Conservation (phyloP, 2,329 filamentous ascomycete genomes). For the Pleomassaria siparia region DNA sequence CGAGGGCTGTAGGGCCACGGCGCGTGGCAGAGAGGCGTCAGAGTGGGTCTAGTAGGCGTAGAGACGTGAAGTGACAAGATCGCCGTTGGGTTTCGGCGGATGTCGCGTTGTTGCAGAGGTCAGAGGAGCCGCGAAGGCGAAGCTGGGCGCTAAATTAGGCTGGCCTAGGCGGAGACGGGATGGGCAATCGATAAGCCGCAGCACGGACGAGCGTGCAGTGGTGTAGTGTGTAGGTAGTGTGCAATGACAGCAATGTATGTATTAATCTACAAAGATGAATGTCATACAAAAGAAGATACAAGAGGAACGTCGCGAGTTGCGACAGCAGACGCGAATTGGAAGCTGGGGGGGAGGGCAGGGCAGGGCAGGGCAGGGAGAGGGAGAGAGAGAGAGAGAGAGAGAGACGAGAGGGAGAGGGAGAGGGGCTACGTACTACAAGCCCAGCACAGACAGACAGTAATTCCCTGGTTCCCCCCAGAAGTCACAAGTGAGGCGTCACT, state of each 20-base stretch:
- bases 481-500: neutral
- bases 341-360: too few relatives aligned
- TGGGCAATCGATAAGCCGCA: constrained; percentile 24
- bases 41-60: neutral
- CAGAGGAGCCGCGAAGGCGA: constrained; percentile 15
- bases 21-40: neutral
- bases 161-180: constrained; percentile 14
- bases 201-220: constrained; percentile 5
- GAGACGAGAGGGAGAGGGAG: neutral
- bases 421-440: too few relatives aligned
- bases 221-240: neutral
- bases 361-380: neutral
- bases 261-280: too few relatives aligned
- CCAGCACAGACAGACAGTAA: too few relatives aligned
- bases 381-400: neutral
- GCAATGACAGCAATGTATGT: neutral
- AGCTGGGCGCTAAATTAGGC: neutral
- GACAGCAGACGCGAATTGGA: neutral
- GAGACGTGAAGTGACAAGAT: constrained; percentile 10
- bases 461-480: too few relatives aligned
- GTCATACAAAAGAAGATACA: too few relatives aligned
- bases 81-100: constrained; percentile 9
- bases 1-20: neutral
- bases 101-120: constrained; percentile 14
- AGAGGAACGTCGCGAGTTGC: too few relatives aligned